These are phyloP conservation scores for Phyllosticta ampelicida DNA, from an alignment of 2,329 filamentous ascomycete species.

Conservation along the genomic window DNA sequence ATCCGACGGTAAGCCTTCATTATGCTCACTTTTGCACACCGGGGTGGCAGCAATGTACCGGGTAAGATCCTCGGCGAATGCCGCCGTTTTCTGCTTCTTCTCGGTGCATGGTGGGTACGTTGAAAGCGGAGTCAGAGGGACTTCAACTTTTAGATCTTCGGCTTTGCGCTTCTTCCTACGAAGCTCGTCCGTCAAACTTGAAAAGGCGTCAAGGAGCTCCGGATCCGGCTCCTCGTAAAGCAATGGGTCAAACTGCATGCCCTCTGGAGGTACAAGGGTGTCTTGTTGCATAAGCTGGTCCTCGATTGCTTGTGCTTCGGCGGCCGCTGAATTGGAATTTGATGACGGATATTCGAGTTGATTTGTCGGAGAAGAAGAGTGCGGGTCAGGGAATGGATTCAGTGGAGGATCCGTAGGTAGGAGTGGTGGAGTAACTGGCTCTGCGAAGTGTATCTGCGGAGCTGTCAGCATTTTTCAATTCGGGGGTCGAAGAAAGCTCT, in stretches of 20 bases:
- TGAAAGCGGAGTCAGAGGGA: conserved; percentile 34
- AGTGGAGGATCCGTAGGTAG: conserved; percentile 33
- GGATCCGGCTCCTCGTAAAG: conserved; percentile 19
- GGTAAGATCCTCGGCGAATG: conserved; percentile 27
- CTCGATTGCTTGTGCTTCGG: conserved; percentile 26
- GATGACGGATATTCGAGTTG: conserved; percentile 29
- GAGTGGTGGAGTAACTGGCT: conserved; percentile 36
- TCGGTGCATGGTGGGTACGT: conserved; percentile 18
- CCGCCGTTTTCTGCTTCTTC: conserved; percentile 32
- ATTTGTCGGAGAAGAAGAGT: conserved; percentile 25
- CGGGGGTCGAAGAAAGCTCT: too few species aligned
- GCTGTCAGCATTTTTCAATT: background rate
- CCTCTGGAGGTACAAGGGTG: conserved; percentile 1
- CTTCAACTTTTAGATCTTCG: conserved; percentile 34
- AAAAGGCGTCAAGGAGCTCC: background rate
- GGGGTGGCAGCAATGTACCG: conserved; percentile 17
- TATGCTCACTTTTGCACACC: background rate
- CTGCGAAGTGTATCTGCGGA: background rate
- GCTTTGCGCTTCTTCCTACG: conserved; percentile 21
- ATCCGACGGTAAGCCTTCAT: conserved; percentile 15
- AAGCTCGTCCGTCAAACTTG: background rate
- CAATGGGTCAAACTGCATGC: conserved; percentile 20
- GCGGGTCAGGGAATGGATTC: conserved; percentile 23
- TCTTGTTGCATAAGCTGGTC: conserved; percentile 21
- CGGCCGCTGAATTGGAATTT: conserved; percentile 22